Evolutionary conservation across 768 basidiomycete genomes (phyloP).

Genomic region (Cystofilobasidium ferigula): DNA sequence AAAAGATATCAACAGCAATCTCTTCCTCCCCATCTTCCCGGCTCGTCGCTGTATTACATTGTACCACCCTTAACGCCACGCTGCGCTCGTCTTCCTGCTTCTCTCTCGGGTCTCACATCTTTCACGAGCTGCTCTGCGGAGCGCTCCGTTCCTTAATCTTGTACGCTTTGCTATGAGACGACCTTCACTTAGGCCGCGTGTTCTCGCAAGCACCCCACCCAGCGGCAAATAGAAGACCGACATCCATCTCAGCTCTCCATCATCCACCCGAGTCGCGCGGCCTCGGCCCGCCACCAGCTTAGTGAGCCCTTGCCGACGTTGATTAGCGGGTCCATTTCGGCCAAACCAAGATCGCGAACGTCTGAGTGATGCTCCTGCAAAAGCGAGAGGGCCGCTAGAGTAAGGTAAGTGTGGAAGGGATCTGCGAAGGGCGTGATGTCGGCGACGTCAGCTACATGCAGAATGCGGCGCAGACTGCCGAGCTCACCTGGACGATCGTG

Average conservation of each 20-base stretch:
- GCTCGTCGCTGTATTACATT: too few species aligned
- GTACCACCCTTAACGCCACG: too few species aligned
- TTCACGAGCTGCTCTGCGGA: not conserved
- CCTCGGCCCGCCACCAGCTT: conserved; percentile 46
- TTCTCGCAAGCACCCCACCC: not conserved
- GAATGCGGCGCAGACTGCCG: too few species aligned
- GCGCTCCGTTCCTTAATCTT: not conserved
- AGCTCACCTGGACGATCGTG: conserved; percentile 65
- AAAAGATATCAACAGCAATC: too few species aligned
- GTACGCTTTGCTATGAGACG: too few species aligned
- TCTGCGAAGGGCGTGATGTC: conserved; percentile 43
- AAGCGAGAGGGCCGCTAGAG: conserved; percentile 68
- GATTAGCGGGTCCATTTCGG: conserved; percentile 54
- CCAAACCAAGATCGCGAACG: conserved; percentile 46
- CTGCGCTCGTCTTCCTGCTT: too few species aligned
- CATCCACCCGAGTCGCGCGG: conserved; percentile 14
- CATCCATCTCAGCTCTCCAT: not conserved
- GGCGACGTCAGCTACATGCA: too few species aligned
- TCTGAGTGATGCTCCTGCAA: conserved; percentile 34
- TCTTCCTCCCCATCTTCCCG: too few species aligned
- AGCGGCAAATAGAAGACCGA: too few species aligned
- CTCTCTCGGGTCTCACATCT: too few species aligned
- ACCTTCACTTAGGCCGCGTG: too few species aligned
- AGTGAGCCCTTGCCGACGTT: conserved; percentile 60
- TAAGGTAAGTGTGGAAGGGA: conserved; percentile 89